Evolutionary conservation across 2,329 filamentous ascomycete genomes (phyloP).

Genomic region (Hysterium pulicare): DNA sequence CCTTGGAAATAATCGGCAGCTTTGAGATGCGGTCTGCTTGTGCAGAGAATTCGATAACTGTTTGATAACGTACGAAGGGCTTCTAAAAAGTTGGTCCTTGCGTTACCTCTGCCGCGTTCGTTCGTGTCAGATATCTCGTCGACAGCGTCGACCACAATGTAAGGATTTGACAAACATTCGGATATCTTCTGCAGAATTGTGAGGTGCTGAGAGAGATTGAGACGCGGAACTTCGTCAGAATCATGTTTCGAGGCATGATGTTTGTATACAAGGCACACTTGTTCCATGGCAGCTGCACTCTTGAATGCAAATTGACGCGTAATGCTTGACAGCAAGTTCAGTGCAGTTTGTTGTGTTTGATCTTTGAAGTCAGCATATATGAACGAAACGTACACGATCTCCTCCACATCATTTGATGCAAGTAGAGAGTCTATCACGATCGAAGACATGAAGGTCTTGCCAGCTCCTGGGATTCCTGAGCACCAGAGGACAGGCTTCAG

Average conservation of each 20-base stretch:
- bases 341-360: no score
- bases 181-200: neutral
- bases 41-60: slow-evolving; percentile 3
- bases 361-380: no score
- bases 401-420: no score
- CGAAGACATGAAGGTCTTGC: slow-evolving; percentile 3
- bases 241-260: no score
- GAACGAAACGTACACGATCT: no score
- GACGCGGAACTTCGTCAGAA: neutral
- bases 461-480: slow-evolving; percentile 4
- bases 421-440: no score
- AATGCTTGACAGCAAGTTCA: no score
- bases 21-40: slow-evolving; percentile 3
- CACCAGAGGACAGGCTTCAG: no score
- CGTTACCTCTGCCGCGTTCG: neutral
- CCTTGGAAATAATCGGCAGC: neutral
- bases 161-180: neutral
- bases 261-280: no score
- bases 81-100: slow-evolving; percentile 3
- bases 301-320: no score
- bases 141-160: slow-evolving; percentile 6
- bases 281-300: no score
- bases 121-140: slow-evolving; percentile 4
- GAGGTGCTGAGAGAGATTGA: slow-evolving; percentile 2
- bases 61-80: neutral